Conservation (phyloP, 306 rosid species). For the Pterocarpus santalinus region DNA sequence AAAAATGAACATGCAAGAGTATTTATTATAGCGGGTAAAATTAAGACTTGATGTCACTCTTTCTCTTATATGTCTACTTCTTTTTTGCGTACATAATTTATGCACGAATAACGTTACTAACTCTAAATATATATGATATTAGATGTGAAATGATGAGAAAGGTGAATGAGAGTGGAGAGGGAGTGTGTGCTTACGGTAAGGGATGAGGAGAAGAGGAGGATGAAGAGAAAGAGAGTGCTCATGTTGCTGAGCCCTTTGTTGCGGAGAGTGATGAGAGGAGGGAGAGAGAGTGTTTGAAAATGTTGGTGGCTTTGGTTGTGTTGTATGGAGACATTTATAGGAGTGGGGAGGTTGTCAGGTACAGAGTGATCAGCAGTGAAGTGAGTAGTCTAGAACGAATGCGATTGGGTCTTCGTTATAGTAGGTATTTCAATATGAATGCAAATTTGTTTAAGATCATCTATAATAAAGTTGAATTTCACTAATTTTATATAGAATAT, state of each 20-base stretch:
- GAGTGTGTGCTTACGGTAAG: conserved; percentile 61
- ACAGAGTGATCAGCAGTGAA: neutral
- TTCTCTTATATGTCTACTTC: no score
- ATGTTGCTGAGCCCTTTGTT: conserved; percentile 38
- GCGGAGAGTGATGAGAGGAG: neutral
- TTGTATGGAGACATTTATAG: conserved; percentile 56
- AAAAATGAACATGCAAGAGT: no score
- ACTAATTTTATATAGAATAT: no score
- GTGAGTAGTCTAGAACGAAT: neutral
- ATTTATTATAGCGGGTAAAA: no score
- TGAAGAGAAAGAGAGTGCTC: conserved; percentile 50
- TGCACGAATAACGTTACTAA: no score
- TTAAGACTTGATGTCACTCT: no score
- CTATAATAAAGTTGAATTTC: no score
- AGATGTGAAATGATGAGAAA: neutral
- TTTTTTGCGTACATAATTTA: no score
- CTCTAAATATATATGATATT: neutral
- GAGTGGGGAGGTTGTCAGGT: neutral
- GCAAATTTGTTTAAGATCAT: no score
- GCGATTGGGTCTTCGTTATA: no score
- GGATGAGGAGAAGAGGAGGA: conserved; percentile 49
- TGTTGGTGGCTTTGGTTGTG: conserved; percentile 60
- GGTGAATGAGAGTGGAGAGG: neutral
- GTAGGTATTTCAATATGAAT: no score
- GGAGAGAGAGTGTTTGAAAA: conserved; percentile 41